Conservation (phyloP, 2,329 filamentous ascomycete genomes). For the Capronia epimyces region DNA sequence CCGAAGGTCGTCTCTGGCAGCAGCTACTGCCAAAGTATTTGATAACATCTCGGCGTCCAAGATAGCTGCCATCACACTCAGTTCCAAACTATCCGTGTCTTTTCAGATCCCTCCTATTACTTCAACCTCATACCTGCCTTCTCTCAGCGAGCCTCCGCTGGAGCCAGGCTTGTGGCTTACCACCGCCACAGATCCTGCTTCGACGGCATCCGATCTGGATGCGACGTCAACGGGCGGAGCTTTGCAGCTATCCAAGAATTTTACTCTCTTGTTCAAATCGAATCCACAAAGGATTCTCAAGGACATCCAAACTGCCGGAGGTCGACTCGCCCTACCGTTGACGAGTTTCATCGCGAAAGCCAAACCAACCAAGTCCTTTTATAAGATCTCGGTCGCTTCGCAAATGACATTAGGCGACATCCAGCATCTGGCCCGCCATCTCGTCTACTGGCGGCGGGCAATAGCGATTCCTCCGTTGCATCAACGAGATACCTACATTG, state of each 20-base stretch:
- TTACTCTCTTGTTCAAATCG: conserved; percentile 76
- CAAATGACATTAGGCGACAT: conserved; percentile 74
- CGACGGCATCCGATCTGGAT: conserved; percentile 47
- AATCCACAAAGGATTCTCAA: conserved; percentile 75
- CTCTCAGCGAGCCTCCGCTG: conserved; percentile 57
- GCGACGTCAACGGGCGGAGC: conserved; percentile 41
- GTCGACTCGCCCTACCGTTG: conserved; percentile 69
- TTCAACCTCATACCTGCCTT: conserved; percentile 68
- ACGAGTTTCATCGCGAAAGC: conserved; percentile 63
- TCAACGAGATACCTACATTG: conserved; percentile 81
- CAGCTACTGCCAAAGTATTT: conserved; percentile 76
- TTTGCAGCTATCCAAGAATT: conserved; percentile 73
- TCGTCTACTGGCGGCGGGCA: conserved; percentile 92
- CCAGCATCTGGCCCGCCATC: conserved; percentile 80
- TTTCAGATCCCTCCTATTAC: conserved; percentile 58
- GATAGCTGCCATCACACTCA: conserved; percentile 67
- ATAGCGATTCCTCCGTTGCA: conserved; percentile 88
- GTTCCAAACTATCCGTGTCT: conserved; percentile 48
- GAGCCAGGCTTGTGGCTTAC: conserved; percentile 76
- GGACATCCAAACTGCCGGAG: conserved; percentile 62
- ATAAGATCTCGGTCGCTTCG: conserved; percentile 56
- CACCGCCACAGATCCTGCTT: conserved; percentile 70
- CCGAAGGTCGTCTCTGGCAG: conserved; percentile 69
- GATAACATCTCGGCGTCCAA: conserved; percentile 74
- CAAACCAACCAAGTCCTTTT: conserved; percentile 62